A percentile compares a stretch with the other conserved stretches of the same genome.
phyloP scores from a whole-genome alignment of 768 basidiomycete genomes.

The Lactarius tabidus region DNA sequence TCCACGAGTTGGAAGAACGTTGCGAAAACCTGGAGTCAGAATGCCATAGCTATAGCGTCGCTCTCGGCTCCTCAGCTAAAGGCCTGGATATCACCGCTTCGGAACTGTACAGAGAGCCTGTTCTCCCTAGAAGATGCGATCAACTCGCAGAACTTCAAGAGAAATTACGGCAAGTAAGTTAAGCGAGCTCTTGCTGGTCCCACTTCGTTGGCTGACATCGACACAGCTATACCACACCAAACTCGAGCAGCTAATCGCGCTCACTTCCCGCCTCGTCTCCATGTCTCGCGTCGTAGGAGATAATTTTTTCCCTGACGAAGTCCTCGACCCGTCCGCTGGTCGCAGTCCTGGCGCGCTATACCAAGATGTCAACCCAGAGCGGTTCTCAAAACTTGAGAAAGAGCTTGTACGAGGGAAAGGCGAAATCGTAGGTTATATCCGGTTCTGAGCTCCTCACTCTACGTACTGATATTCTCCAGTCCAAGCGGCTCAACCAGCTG shows the following conservation, averaged over 20 bases:
- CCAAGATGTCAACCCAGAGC: conserved; percentile 74
- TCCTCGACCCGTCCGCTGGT: conserved; percentile 45
- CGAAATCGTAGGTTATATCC: conserved; percentile 62
- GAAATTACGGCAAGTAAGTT: conserved; percentile 69
- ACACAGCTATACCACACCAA: conserved; percentile 70
- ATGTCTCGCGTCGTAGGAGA: conserved; percentile 59
- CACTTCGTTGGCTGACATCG: conserved; percentile 4
- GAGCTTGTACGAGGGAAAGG: conserved; percentile 80
- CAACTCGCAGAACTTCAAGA: conserved; percentile 68
- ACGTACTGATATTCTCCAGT: conserved; percentile 36
- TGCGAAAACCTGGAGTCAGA: conserved; percentile 59
- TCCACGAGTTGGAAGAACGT: conserved; percentile 65
- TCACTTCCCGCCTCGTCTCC: conserved; percentile 59
- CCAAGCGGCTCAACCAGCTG: conserved; percentile 63
- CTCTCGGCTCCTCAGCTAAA: conserved; percentile 70
- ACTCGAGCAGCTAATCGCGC: conserved; percentile 66
- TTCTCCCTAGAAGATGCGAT: conserved; percentile 69
- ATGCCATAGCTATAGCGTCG: conserved; percentile 61
- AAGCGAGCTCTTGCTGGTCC: conserved; percentile 25
- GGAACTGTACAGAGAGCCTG: conserved; percentile 67
- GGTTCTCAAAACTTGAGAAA: conserved; percentile 76
- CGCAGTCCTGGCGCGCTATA: conserved; percentile 37
- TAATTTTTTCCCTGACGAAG: conserved; percentile 54
- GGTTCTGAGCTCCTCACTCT: conserved; percentile 1
- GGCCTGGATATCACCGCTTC: conserved; percentile 58